phyloP scores from a whole-genome alignment of 2,329 filamentous ascomycete genomes.

The Escovopsis sp. region DNA sequence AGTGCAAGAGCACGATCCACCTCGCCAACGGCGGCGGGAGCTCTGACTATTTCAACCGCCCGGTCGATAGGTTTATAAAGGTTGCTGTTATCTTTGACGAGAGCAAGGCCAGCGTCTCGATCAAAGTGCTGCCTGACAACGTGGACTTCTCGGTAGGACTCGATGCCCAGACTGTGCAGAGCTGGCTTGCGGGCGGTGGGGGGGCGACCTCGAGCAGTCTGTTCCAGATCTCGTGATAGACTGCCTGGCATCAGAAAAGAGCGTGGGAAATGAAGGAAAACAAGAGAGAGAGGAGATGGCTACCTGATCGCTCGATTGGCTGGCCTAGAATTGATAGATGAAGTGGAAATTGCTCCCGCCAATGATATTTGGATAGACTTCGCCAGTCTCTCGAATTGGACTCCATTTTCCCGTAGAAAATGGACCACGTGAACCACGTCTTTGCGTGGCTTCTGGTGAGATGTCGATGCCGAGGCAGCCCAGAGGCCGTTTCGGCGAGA shows the following conservation, averaged over 20 bases:
- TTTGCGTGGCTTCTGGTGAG: no score
- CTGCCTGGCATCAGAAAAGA: background rate
- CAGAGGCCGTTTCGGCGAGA: no score
- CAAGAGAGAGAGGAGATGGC: background rate
- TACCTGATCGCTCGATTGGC: no score
- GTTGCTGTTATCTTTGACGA: conserved; percentile 48
- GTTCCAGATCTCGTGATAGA: conserved; percentile 8
- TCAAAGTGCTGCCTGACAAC: conserved; percentile 35
- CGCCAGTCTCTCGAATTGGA: no score
- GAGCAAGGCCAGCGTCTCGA: conserved; percentile 34
- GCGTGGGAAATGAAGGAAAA: background rate
- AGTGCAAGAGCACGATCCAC: conserved; percentile 59
- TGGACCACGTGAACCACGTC: no score
- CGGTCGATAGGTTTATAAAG: conserved; percentile 43
- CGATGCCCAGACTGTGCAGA: conserved; percentile 22
- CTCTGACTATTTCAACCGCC: conserved; percentile 58
- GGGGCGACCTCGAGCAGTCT: conserved; percentile 10
- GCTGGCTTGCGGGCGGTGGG: conserved; percentile 15
- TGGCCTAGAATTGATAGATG: background rate
- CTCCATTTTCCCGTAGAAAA: no score
- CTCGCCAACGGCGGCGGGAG: conserved; percentile 47
- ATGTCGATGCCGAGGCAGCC: no score
- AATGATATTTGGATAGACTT: no score
- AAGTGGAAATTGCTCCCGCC: no score
- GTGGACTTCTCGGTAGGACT: conserved; percentile 27